A percentile compares a stretch with the other conserved stretches of the same genome.
Conservation (phyloP, 108 stramenopile genomes). For the Skeletonema marinoi region DNA sequence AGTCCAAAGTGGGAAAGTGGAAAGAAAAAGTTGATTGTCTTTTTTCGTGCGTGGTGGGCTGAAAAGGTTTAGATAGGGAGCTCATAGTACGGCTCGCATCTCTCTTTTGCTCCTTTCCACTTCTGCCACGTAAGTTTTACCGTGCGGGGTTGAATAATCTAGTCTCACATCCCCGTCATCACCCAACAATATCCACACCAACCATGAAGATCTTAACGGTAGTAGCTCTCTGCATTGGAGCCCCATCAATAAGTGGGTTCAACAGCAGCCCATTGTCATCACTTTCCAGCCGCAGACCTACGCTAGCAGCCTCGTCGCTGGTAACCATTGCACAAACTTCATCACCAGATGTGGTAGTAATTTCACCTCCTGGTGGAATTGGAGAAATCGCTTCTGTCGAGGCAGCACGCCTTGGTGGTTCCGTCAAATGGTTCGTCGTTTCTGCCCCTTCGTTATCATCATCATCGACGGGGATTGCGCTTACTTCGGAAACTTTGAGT, state of each 20-base stretch:
- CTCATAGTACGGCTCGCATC: no score
- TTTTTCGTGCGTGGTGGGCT: no score
- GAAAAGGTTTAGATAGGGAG: no score
- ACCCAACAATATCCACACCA: background rate
- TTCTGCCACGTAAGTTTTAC: no score
- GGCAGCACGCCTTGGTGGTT: slow-evolving; percentile 58
- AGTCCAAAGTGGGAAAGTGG: no score
- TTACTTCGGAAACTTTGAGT: slow-evolving; percentile 42
- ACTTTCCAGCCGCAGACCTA: background rate
- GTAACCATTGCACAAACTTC: background rate
- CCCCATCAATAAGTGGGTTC: slow-evolving; percentile 1
- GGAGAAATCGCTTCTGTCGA: slow-evolving; percentile 78
- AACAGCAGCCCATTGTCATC: background rate
- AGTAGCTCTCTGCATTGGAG: background rate
- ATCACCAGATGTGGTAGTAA: slow-evolving; percentile 46
- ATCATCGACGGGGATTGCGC: slow-evolving; percentile 12
- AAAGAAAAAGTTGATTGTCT: no score
- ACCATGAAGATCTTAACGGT: background rate
- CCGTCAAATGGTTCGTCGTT: slow-evolving; percentile 78
- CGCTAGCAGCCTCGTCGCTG: background rate
- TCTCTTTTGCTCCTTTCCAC: no score
- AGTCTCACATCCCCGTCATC: background rate
- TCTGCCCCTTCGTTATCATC: slow-evolving; percentile 29
- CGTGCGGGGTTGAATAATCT: no score
- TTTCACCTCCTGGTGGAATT: slow-evolving; percentile 84